phyloP scores from a whole-genome alignment of 1,139 yeast species.

The Protomyces arabidopsidicola region DNA sequence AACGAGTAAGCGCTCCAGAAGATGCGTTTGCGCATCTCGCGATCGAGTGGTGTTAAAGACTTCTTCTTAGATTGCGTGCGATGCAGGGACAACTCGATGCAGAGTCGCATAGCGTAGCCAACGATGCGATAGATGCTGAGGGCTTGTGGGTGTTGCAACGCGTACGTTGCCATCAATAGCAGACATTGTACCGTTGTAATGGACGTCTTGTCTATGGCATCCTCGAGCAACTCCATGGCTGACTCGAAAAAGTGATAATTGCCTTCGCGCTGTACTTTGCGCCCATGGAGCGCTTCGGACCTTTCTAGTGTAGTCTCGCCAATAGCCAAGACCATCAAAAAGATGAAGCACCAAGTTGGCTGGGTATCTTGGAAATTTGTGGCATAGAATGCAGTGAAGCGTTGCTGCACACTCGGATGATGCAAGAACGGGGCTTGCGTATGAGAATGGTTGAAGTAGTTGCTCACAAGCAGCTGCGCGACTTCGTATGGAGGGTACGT shows the following conservation, averaged over 20 bases:
- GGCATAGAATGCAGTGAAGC: constrained; percentile 13
- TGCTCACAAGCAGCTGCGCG: constrained; percentile 5
- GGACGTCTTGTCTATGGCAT: constrained; percentile 10
- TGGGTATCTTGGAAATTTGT: constrained; percentile 8
- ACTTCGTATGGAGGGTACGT: constrained; percentile 13
- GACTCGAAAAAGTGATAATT: constrained; percentile 11
- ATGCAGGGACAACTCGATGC: constrained; percentile 23
- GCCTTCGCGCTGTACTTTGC: not conserved
- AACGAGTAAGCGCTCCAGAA: constrained; percentile 34
- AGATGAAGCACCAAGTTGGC: constrained; percentile 15
- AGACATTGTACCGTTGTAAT: constrained; percentile 21
- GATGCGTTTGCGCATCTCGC: constrained; percentile 34
- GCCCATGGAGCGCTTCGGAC: constrained; percentile 13
- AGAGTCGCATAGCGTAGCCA: constrained; percentile 21
- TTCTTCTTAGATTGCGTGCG: constrained; percentile 17
- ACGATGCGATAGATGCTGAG: constrained; percentile 17
- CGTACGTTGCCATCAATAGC: constrained; percentile 8
- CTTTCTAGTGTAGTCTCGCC: constrained; percentile 21
- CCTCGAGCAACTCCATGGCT: constrained; percentile 19
- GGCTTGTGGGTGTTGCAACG: constrained; percentile 23
- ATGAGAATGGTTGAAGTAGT: constrained; percentile 19
- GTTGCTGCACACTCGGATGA: constrained; percentile 10
- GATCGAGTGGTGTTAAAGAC: constrained; percentile 23
- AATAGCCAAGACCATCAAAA: constrained; percentile 21
- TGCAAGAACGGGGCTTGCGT: constrained; percentile 24